Evolutionary conservation across 257 asterid genomes (phyloP).

Genomic region (Schizonepeta tenuifolia): DNA sequence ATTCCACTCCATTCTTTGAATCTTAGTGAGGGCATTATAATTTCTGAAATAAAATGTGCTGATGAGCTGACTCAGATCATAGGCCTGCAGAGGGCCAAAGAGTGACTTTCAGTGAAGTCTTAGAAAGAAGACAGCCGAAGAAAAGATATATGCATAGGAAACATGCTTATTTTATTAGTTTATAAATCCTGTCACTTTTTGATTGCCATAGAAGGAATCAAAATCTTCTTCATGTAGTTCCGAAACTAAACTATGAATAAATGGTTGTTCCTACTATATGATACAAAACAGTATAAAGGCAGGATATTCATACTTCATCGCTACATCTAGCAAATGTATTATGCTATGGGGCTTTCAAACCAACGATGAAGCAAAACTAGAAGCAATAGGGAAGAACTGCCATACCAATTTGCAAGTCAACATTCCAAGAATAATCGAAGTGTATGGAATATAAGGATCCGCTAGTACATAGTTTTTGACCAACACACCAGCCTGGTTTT

Average conservation of each 20-base stretch:
- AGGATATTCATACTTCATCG: constrained; percentile 13
- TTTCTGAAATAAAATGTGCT: constrained; percentile 77
- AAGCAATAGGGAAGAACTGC: constrained; percentile 27
- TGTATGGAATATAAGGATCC: constrained; percentile 84
- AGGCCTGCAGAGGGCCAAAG: constrained; percentile 54
- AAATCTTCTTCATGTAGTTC: constrained; percentile 3
- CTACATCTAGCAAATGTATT: not conserved
- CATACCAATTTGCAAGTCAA: constrained; percentile 86
- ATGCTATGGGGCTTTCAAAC: constrained; percentile 26
- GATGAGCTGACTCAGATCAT: constrained; percentile 81
- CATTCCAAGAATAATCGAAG: constrained; percentile 75
- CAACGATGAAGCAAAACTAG: constrained; percentile 13
- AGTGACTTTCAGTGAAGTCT: constrained; percentile 23
- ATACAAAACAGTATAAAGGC: constrained; percentile 2
- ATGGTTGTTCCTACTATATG: not conserved
- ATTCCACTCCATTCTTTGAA: constrained; percentile 88
- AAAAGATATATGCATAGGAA: constrained; percentile 2
- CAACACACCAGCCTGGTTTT: constrained; percentile 70
- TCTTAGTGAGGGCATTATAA: constrained; percentile 75
- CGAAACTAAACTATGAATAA: constrained; percentile 7
- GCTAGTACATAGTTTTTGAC: constrained; percentile 76
- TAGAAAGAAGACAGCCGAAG: not conserved
- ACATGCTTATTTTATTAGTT: constrained; percentile 18
- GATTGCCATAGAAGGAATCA: not conserved
- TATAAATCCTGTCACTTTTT: not conserved